Evolutionary conservation across 2,329 filamentous ascomycete species (phyloP).

Genomic region (Ophiosphaerella herpotricha): DNA sequence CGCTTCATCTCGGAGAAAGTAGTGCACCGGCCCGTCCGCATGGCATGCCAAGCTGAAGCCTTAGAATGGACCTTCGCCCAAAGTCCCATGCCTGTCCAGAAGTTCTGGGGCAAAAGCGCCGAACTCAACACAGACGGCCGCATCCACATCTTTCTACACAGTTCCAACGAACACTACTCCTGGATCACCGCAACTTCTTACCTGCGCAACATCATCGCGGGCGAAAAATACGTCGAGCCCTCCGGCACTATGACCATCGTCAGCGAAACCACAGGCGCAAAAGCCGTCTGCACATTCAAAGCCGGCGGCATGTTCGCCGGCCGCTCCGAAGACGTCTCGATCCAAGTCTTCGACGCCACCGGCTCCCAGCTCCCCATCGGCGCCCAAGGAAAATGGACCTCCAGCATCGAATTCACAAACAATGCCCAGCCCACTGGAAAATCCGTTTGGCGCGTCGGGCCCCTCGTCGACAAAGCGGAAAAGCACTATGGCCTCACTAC

Average conservation of each 20-base stretch:
- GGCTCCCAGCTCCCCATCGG: slow-evolving; percentile 70
- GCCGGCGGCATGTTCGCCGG: slow-evolving; percentile 97
- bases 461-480: slow-evolving; percentile 76
- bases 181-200: slow-evolving; percentile 91
- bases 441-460: slow-evolving; percentile 78
- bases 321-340: slow-evolving; percentile 83
- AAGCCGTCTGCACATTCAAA: slow-evolving; percentile 88
- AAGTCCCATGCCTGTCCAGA: slow-evolving; percentile 85
- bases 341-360: slow-evolving; percentile 71
- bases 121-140: slow-evolving; percentile 93
- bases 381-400: slow-evolving; percentile 84
- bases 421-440: slow-evolving; percentile 64
- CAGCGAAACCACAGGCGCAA: slow-evolving; percentile 82
- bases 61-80: slow-evolving; percentile 85
- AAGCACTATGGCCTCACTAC: slow-evolving; percentile 86
- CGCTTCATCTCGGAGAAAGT: slow-evolving; percentile 96
- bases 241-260: slow-evolving; percentile 85
- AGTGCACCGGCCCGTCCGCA: slow-evolving; percentile 84
- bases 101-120: slow-evolving; percentile 97
- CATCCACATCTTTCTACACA: slow-evolving; percentile 76
- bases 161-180: slow-evolving; percentile 79
- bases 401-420: slow-evolving; percentile 68
- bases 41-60: slow-evolving; percentile 92
- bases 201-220: slow-evolving; percentile 92
- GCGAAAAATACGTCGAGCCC: slow-evolving; percentile 97